Evolutionary conservation across 2,329 filamentous ascomycete genomes (phyloP), one percentile per base, ranked within the genome.

Genomic region (Beauveria brongniartii): DNA sequence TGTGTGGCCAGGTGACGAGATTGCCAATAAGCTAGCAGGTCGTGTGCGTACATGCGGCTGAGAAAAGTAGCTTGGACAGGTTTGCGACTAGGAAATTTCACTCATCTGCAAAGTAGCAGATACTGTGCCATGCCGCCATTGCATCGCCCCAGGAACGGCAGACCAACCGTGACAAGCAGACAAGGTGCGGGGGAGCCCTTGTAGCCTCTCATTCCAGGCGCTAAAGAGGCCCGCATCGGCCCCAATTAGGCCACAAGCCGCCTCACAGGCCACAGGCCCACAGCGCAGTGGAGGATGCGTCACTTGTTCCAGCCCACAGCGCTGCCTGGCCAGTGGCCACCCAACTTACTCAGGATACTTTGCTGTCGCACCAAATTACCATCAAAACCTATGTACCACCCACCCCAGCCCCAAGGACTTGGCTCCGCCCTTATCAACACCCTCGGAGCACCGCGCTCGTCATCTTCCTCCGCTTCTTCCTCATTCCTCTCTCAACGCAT

Each of bases 401-500:
- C 43, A 18, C 9, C 22, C 57, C 28, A 54, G 51, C 26, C 57
- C 14, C 40, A 41, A n/a, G 50, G 46, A 37, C 46, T 26, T 5
- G 20, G 56, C 56, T 55, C 56, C 56, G 57, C 61, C 56, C 61
- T 63, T 63, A 63, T 63, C 61, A 63, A 55, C 43, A 54, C 61
- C 34, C 61, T 63, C 46, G 52, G 52, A 60, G 51, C 51, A 57
- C 56, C 56, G 46, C 61, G 44, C 56, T 63, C 61, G 61, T 63
- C 61, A 63, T 61, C 64, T 62, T 65, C 59, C 64, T 65, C 64
- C 61, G 56, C 61, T 63, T 65, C 68, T 63, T 65, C 64, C 64
- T 65, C 67, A 47, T 52, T 64, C 48, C 26, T 59, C 61, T 60
- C 65, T 67, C 61, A 68, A 65, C 65, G 64, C 65, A 64, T 63